Conservation (phyloP, 1,284 basidiomycete genomes). For the Ganoderma multipileum region DNA sequence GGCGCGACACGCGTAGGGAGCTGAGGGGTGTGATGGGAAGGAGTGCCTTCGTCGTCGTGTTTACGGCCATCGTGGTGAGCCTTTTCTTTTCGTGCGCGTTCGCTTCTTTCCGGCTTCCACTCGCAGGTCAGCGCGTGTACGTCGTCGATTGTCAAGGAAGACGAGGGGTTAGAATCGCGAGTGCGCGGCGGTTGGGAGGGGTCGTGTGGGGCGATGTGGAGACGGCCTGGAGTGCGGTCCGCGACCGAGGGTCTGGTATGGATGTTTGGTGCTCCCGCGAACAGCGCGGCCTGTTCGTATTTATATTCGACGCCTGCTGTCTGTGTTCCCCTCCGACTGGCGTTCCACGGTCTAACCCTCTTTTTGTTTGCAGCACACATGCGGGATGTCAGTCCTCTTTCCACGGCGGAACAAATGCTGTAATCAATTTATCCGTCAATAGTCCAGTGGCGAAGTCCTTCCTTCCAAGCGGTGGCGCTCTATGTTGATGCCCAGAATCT, state of each 20-base stretch:
- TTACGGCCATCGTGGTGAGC: constrained; percentile 1
- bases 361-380: constrained; percentile 5
- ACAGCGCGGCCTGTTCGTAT: not conserved
- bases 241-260: not conserved
- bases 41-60: constrained; percentile 18
- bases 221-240: not conserved
- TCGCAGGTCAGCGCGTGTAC: not conserved
- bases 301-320: constrained; percentile 2
- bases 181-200: not conserved
- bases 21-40: constrained; percentile 33
- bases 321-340: not conserved
- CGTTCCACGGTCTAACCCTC: not conserved
- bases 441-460: constrained; percentile 1
- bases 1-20: constrained; percentile 32
- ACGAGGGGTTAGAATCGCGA: not conserved
- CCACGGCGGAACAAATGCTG: constrained; percentile 15
- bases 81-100: not conserved
- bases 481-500: not conserved
- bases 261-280: not conserved
- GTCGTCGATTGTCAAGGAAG: not conserved
- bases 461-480: not conserved
- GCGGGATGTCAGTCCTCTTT: not conserved
- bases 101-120: not conserved
- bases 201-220: not conserved
- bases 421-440: constrained; percentile 19